These are phyloP conservation scores for Mycena polygramma DNA, from an alignment of 768 basidiomycete genomes.

Conservation along the genomic window DNA sequence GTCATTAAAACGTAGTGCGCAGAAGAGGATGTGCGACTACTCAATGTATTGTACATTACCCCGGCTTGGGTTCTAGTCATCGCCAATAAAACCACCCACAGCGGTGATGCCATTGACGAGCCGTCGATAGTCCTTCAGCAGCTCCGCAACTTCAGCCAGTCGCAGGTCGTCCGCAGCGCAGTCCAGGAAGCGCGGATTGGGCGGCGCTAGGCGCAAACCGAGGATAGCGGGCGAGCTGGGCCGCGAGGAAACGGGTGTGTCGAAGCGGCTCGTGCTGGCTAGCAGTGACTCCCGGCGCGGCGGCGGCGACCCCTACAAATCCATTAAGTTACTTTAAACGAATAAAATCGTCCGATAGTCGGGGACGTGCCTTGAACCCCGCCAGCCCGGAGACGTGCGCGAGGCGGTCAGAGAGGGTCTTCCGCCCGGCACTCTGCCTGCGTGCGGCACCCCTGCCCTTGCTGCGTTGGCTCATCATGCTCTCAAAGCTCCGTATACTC, in stretches of 20 bases:
- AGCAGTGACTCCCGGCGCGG: constrained; percentile 45
- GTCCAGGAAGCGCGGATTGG: constrained; percentile 78
- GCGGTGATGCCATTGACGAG: constrained; percentile 77
- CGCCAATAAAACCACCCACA: constrained; percentile 66
- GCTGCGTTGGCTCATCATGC: constrained; percentile 72
- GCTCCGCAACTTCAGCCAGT: constrained; percentile 82
- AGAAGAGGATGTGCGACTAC: background rate
- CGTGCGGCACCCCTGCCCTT: constrained; percentile 24
- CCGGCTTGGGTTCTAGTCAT: constrained; percentile 25
- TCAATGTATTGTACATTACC: constrained; percentile 20
- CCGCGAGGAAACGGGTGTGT: constrained; percentile 55
- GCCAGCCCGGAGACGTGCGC: constrained; percentile 79
- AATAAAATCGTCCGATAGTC: constrained; percentile 21
- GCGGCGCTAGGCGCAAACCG: constrained; percentile 64
- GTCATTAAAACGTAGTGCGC: background rate
- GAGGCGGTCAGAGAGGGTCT: constrained; percentile 86
- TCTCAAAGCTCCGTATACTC: constrained; percentile 90
- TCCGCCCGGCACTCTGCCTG: constrained; percentile 53
- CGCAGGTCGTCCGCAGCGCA: constrained; percentile 82
- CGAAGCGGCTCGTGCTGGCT: constrained; percentile 40
- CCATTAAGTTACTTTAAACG: constrained; percentile 48
- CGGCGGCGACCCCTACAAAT: constrained; percentile 44
- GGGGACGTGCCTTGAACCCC: constrained; percentile 55
- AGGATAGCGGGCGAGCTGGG: constrained; percentile 52
- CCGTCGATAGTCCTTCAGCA: constrained; percentile 86